Conservation (phyloP, 192 early-diverging fungal genomes). For the Polychytrium aggregatum region DNA sequence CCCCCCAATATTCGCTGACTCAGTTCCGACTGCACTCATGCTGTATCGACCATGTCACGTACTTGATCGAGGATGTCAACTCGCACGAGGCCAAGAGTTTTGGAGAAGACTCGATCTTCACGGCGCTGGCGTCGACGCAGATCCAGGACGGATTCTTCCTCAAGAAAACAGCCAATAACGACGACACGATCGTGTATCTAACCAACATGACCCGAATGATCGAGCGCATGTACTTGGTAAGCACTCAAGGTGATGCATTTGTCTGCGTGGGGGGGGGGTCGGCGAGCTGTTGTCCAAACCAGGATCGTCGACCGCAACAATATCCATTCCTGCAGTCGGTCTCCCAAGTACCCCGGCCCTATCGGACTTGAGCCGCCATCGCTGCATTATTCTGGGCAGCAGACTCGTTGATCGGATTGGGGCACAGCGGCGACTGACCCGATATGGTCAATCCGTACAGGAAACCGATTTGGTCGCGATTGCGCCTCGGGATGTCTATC, state of each 20-base stretch:
- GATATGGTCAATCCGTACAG: constrained; percentile 7
- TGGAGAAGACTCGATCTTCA: constrained; percentile 50
- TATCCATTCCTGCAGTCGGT: too few species aligned
- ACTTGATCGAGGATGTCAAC: constrained; percentile 76
- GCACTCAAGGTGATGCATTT: background rate
- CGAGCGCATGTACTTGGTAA: constrained; percentile 39
- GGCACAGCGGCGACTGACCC: background rate
- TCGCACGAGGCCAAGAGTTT: constrained; percentile 44
- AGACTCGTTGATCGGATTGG: too few species aligned
- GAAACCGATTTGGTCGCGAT: constrained; percentile 11
- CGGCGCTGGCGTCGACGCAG: constrained; percentile 66
- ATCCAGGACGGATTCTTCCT: constrained; percentile 72
- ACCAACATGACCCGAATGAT: constrained; percentile 48
- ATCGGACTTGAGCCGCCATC: too few species aligned
- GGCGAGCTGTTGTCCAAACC: too few species aligned
- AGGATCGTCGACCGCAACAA: too few species aligned
- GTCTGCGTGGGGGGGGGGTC: background rate
- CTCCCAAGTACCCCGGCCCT: too few species aligned
- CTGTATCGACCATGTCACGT: constrained; percentile 65
- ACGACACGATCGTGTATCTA: constrained; percentile 75
- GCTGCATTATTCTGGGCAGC: too few species aligned
- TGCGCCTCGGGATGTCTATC: constrained; percentile 3
- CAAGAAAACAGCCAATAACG: constrained; percentile 59
- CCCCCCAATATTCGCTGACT: too few species aligned
- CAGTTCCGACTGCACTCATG: constrained; percentile 61